phyloP scores from a whole-genome alignment of 2,329 filamentous ascomycete genomes.

The Microcyclospora pomicola region DNA sequence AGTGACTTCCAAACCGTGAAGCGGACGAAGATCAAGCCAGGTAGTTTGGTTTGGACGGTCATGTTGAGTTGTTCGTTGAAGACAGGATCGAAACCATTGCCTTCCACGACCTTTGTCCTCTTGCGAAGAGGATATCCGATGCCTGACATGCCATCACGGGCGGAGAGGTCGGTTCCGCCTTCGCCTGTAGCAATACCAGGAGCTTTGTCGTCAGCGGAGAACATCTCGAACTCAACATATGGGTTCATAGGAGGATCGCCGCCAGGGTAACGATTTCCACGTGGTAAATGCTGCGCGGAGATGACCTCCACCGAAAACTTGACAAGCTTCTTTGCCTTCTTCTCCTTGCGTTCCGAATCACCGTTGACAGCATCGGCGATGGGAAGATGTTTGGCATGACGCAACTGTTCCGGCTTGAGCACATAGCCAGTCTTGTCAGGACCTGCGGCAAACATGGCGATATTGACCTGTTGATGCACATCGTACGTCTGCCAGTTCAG shows the following conservation, averaged over 20 bases:
- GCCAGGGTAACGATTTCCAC: constrained; percentile 30
- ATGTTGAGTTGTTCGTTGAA: constrained; percentile 73
- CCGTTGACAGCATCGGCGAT: constrained; percentile 38
- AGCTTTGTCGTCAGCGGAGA: constrained; percentile 82
- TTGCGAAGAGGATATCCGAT: constrained; percentile 61
- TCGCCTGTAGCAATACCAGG: constrained; percentile 55
- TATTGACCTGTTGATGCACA: constrained; percentile 86
- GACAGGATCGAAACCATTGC: constrained; percentile 86
- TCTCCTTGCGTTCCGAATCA: constrained; percentile 38
- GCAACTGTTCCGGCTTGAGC: constrained; percentile 76
- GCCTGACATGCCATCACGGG: constrained; percentile 49
- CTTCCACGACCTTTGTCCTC: constrained; percentile 65
- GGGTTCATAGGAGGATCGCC: constrained; percentile 50
- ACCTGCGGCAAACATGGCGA: constrained; percentile 91
- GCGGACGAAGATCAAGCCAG: constrained; percentile 82
- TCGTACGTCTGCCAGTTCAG: constrained; percentile 99
- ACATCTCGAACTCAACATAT: constrained; percentile 89
- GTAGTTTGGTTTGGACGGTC: constrained; percentile 81
- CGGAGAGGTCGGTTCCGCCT: constrained; percentile 51
- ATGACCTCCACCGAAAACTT: constrained; percentile 78
- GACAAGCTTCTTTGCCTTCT: constrained; percentile 68
- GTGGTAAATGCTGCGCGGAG: constrained; percentile 87
- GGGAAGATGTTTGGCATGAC: constrained; percentile 47
- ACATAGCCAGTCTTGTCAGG: constrained; percentile 83
- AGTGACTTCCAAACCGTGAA: constrained; percentile 82